Conservation (phyloP, 805 yeast genomes). For the Sungouiella thailandica region DNA sequence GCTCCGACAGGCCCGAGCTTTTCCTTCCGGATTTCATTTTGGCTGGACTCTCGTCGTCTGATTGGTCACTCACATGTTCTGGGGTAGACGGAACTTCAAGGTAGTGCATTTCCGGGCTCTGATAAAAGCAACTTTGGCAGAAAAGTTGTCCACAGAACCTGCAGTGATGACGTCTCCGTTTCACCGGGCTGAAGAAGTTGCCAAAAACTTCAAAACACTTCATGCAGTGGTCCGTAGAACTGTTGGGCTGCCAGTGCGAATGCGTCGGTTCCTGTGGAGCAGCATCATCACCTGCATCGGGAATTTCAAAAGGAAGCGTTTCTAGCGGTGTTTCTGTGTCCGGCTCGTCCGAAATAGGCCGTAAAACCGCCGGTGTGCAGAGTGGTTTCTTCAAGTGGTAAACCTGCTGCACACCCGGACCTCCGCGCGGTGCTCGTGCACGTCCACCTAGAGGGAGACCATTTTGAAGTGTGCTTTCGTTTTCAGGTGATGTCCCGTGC, state of each 20-base stretch:
- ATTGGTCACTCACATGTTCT: too few relatives aligned
- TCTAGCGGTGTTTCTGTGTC: conserved; percentile 7
- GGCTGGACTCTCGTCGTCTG: too few relatives aligned
- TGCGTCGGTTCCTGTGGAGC: conserved; percentile 41
- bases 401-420: conserved; percentile 29
- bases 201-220: conserved; percentile 34
- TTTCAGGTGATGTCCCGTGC: too few relatives aligned
- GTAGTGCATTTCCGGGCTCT: conserved; percentile 8
- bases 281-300: conserved; percentile 1
- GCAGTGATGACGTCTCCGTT: conserved; percentile 16
- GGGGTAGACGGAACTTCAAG: conserved; percentile 9
- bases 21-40: too few relatives aligned
- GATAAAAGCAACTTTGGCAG: conserved; percentile 22
- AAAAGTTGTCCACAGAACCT: conserved; percentile 14
- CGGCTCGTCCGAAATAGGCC: conserved; percentile 28
- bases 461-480: too few relatives aligned
- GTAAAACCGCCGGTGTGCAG: conserved; percentile 48
- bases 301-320: conserved; percentile 10
- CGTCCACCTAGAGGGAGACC: conserved; percentile 1
- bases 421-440: conserved; percentile 1
- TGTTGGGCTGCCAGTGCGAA: conserved; percentile 49
- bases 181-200: conserved; percentile 22
- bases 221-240: conserved; percentile 37
- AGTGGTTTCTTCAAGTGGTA: conserved; percentile 44
- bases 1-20: neutral